phyloP scores from a whole-genome alignment of 2,329 filamentous ascomycete species.

The Penicillium griseofulvum region DNA sequence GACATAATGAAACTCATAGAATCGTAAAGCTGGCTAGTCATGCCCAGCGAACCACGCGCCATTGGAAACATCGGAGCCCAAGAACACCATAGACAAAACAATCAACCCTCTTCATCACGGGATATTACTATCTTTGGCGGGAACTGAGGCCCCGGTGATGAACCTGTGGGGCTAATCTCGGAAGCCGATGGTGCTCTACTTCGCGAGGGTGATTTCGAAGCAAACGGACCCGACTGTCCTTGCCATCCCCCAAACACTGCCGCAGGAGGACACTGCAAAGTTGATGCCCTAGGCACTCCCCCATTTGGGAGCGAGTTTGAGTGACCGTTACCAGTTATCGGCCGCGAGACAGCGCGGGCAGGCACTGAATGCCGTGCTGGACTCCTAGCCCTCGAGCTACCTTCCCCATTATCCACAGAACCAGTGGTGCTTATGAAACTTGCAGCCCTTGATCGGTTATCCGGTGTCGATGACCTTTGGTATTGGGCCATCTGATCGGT shows the following conservation, averaged over 20 bases:
- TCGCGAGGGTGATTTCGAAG: not conserved
- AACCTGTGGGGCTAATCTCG: not conserved
- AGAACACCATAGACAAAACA: not conserved
- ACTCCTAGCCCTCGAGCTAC: constrained; percentile 7
- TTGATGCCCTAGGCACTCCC: not conserved
- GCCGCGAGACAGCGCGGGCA: not conserved
- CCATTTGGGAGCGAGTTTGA: constrained; percentile 10
- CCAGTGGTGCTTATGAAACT: constrained; percentile 10
- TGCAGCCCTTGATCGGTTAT: constrained; percentile 13
- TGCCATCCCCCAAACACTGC: not conserved
- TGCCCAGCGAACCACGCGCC: not conserved
- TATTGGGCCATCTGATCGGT: constrained; percentile 36
- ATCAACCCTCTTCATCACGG: not conserved
- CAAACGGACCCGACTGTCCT: not conserved
- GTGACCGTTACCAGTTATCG: constrained; percentile 1
- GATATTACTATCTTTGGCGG: not conserved
- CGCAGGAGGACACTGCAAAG: not conserved
- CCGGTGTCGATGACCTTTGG: constrained; percentile 34
- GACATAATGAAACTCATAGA: not conserved
- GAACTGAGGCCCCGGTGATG: not conserved
- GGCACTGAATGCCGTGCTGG: constrained; percentile 10
- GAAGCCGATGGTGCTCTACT: constrained; percentile 1
- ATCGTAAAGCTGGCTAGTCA: not conserved
- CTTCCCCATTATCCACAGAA: constrained; percentile 16
- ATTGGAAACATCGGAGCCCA: not conserved